Evolutionary conservation across 305 asterid species (phyloP).

Genomic region (Solanum hybrid): DNA sequence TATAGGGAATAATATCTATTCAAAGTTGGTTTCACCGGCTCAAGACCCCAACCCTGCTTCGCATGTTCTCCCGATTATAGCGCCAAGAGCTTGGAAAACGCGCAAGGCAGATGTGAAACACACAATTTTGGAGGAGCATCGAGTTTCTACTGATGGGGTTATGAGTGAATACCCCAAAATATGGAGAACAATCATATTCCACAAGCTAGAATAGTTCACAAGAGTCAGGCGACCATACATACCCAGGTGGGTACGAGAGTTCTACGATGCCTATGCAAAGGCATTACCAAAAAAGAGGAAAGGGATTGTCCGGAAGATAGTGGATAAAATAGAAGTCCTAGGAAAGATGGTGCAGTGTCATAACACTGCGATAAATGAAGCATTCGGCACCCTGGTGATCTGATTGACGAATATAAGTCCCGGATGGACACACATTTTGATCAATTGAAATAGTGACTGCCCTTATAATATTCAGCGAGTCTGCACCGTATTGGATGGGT

Average conservation of each 20-base stretch:
- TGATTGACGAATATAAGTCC: not conserved
- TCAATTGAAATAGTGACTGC: not conserved
- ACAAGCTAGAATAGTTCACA: not conserved
- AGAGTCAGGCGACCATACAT: not conserved
- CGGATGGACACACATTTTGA: not conserved
- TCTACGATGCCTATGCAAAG: not conserved
- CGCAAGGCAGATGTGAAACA: not conserved
- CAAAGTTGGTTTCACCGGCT: not conserved
- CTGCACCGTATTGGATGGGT: not conserved
- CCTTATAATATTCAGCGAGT: not conserved
- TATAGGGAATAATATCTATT: too few relatives aligned
- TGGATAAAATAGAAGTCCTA: not conserved
- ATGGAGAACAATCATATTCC: not conserved
- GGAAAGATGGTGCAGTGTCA: not conserved
- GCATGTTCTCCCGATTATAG: not conserved
- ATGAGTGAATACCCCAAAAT: not conserved
- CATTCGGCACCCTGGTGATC: not conserved
- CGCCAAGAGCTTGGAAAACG: not conserved
- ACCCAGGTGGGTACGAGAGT: not conserved
- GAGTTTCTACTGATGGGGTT: not conserved
- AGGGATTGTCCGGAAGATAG: not conserved
- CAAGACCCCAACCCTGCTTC: not conserved
- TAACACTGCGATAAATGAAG: not conserved
- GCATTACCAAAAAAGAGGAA: not conserved
- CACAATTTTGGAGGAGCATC: not conserved